phyloP scores from a whole-genome alignment of 2,329 filamentous ascomycete genomes.

The Penicillium decumbens region DNA sequence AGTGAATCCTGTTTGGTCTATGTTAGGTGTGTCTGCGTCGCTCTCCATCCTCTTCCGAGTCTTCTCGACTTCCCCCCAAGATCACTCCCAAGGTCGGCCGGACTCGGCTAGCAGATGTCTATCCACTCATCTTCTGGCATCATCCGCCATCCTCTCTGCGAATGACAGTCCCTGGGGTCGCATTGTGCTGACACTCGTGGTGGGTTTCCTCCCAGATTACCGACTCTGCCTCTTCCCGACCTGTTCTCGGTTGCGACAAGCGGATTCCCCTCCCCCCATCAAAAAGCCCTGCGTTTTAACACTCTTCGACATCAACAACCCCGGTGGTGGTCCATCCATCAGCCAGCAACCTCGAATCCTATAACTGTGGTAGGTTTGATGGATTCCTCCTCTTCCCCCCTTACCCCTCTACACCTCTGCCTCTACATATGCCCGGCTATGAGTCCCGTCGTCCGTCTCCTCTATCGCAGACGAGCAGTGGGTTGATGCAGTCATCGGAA shows the following conservation, averaged over 20 bases:
- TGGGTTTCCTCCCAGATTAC: conserved; percentile 25
- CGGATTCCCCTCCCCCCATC: conserved; percentile 33
- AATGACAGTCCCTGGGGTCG: conserved; percentile 11
- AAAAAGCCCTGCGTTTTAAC: conserved; percentile 22
- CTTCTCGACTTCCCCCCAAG: conserved; percentile 28
- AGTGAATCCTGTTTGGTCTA: conserved; percentile 22
- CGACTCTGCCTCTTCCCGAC: conserved; percentile 26
- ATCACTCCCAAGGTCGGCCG: conserved; percentile 29
- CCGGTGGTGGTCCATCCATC: conserved; percentile 32
- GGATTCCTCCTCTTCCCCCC: conserved; percentile 28
- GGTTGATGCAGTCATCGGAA: conserved; percentile 33
- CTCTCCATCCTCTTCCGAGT: conserved; percentile 35
- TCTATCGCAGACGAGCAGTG: conserved; percentile 28
- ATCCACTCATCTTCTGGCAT: conserved; percentile 14
- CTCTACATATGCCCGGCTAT: conserved; percentile 26
- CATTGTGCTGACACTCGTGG: conserved; percentile 26
- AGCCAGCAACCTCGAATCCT: conserved; percentile 23
- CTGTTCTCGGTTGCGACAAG: conserved; percentile 34
- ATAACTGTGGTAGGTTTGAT: conserved; percentile 38
- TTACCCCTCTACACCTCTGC: conserved; percentile 19
- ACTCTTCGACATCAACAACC: conserved; percentile 27
- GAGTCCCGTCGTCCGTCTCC: conserved; percentile 20
- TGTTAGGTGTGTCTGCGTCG: conserved; percentile 32
- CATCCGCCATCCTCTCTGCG: conserved; percentile 16
- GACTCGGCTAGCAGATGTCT: conserved; percentile 25